Conservation (phyloP, 169 alveolate species). For the Eimeria maxima region DNA sequence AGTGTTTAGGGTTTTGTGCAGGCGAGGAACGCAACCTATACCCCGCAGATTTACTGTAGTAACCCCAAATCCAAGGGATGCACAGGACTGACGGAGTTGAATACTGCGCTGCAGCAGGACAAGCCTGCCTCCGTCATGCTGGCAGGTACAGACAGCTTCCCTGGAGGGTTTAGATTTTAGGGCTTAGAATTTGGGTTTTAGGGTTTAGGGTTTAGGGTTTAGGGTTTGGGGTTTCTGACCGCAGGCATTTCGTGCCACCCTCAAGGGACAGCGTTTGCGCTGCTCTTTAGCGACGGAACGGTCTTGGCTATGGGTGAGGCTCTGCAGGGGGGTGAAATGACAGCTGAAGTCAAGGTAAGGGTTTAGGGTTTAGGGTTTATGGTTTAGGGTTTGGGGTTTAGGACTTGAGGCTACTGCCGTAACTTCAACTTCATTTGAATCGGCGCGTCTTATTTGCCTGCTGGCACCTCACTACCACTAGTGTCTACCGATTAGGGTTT, state of each 20-base stretch:
- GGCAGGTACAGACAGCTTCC: constrained; percentile 22
- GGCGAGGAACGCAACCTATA: neutral
- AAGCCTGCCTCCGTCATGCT: constrained; percentile 69
- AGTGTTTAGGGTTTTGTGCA: neutral
- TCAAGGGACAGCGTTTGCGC: constrained; percentile 34
- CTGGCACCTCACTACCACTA: neutral
- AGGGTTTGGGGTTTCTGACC: neutral
- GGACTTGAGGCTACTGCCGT: neutral
- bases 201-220: constrained; percentile 58
- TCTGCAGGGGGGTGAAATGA: constrained; percentile 53
- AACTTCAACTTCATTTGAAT: too few relatives aligned
- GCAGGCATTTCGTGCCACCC: constrained; percentile 74
- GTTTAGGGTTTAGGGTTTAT: constrained; percentile 35
- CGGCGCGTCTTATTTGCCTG: neutral
- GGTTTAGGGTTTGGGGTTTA: constrained; percentile 42
- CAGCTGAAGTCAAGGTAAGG: neutral
- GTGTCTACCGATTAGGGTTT: constrained; percentile 16
- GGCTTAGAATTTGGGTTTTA: constrained; percentile 18
- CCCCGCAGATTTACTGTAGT: constrained; percentile 25
- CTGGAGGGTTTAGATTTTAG: constrained; percentile 28
- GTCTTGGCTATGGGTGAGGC: constrained; percentile 68
- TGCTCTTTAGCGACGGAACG: constrained; percentile 73
- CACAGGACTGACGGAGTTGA: neutral
- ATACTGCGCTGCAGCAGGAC: neutral
- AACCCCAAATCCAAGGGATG: constrained; percentile 45